phyloP scores from a whole-genome alignment of 139 green algal species.

The Astrephomene gubernaculifera region DNA sequence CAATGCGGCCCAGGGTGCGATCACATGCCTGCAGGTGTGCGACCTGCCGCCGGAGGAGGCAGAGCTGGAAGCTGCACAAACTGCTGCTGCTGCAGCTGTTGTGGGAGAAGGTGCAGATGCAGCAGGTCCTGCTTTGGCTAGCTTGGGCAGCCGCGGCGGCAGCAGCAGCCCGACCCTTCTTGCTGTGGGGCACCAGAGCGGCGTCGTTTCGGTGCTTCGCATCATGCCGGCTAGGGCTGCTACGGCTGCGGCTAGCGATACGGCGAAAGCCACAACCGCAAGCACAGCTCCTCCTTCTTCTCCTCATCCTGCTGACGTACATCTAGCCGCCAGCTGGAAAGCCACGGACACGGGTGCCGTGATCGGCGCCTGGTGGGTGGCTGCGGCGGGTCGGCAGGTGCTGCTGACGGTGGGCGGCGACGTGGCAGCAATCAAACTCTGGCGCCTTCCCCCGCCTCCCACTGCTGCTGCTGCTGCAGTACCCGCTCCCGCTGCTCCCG shows the following conservation, averaged over 20 bases:
- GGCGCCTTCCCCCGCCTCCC: conserved; percentile 14
- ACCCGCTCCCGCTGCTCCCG: background rate
- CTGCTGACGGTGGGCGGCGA: conserved; percentile 10
- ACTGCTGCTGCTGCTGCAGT: too few species aligned
- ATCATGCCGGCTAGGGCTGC: too few species aligned
- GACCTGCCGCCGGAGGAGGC: background rate
- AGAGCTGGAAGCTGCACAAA: background rate
- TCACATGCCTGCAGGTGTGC: conserved; percentile 25
- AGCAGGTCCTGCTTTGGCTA: too few species aligned
- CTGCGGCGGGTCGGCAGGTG: background rate
- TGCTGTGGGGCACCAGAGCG: conserved; percentile 8
- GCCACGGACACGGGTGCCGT: conserved; percentile 2
- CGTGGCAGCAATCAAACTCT: background rate
- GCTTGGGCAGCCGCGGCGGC: background rate
- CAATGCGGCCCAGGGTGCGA: background rate
- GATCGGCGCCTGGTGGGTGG: conserved; percentile 17
- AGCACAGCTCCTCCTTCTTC: too few species aligned
- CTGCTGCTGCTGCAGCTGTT: background rate
- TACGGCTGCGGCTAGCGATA: background rate
- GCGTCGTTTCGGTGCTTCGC: background rate
- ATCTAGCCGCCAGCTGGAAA: conserved; percentile 10
- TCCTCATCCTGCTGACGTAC: background rate
- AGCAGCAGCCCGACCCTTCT: background rate
- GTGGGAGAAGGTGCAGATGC: background rate
- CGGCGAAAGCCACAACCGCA: too few species aligned